Evolutionary conservation across 495 filamentous ascomycete species (phyloP).

Genomic region (Glonium stellatum): DNA sequence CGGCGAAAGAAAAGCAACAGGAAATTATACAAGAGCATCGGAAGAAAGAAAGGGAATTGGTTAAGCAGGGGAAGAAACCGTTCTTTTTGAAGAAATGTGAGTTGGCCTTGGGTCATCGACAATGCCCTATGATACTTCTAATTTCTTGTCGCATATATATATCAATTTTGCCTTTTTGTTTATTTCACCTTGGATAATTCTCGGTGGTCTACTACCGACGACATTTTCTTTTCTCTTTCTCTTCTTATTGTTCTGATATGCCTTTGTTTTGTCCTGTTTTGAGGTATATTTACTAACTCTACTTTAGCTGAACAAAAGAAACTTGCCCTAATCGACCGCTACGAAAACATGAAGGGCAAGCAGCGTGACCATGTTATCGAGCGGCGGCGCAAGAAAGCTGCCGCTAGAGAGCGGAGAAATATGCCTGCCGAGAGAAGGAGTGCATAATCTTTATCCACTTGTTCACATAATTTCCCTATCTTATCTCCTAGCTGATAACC

Average conservation of each 20-base stretch:
- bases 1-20: conserved; percentile 57
- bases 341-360: conserved; percentile 68
- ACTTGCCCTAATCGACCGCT: conserved; percentile 68
- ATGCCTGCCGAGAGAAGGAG: conserved; percentile 63
- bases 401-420: conserved; percentile 69
- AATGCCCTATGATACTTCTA: no score
- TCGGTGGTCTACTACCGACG: neutral
- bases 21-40: conserved; percentile 54
- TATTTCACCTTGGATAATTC: neutral
- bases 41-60: neutral
- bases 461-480: no score
- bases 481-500: no score
- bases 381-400: conserved; percentile 75
- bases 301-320: conserved; percentile 70
- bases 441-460: neutral
- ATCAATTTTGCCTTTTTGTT: neutral
- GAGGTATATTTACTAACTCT: no score
- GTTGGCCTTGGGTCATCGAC: neutral
- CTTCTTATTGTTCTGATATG: neutral
- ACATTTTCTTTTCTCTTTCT: neutral
- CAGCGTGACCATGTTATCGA: conserved; percentile 75
- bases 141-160: neutral
- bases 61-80: conserved; percentile 67
- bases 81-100: conserved; percentile 75
- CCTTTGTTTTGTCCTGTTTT: neutral